phyloP scores from a whole-genome alignment of 768 basidiomycete species.

The Porphyrellus cyaneotinctus region DNA sequence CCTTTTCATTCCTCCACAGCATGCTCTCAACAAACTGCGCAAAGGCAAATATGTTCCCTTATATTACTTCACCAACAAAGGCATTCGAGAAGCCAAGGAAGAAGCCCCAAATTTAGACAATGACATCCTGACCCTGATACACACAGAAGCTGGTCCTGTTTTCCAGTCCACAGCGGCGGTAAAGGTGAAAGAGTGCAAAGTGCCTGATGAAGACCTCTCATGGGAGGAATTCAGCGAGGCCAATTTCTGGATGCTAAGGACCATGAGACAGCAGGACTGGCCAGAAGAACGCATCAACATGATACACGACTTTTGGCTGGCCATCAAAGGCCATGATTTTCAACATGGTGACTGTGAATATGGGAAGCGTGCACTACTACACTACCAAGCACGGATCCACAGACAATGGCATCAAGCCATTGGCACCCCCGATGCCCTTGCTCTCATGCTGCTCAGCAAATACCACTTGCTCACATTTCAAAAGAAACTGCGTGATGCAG shows the following conservation, averaged over 20 bases:
- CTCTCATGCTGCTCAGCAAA: not conserved
- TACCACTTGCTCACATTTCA: not conserved
- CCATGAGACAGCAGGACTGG: not conserved
- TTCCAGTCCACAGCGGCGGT: not conserved
- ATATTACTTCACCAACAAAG: not conserved
- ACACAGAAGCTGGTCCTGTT: not conserved
- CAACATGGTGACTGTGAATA: not conserved
- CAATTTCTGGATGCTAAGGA: not conserved
- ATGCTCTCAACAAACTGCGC: not conserved
- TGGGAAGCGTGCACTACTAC: not conserved
- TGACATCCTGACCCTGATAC: too few relatives aligned
- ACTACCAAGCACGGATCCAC: not conserved
- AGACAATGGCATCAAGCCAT: not conserved
- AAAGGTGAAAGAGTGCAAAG: not conserved
- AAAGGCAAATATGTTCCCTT: not conserved
- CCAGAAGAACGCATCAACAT: not conserved
- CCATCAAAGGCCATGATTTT: not conserved
- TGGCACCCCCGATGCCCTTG: not conserved
- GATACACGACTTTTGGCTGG: not conserved
- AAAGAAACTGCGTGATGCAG: not conserved
- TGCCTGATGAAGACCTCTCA: not conserved
- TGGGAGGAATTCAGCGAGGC: not conserved
- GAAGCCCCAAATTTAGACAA: not conserved
- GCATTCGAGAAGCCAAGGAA: not conserved
- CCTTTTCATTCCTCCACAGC: not conserved